Base-by-base conservation (phyloP, 306 rosid genomes). In the Cotoneaster glaucophyllus region DNA sequence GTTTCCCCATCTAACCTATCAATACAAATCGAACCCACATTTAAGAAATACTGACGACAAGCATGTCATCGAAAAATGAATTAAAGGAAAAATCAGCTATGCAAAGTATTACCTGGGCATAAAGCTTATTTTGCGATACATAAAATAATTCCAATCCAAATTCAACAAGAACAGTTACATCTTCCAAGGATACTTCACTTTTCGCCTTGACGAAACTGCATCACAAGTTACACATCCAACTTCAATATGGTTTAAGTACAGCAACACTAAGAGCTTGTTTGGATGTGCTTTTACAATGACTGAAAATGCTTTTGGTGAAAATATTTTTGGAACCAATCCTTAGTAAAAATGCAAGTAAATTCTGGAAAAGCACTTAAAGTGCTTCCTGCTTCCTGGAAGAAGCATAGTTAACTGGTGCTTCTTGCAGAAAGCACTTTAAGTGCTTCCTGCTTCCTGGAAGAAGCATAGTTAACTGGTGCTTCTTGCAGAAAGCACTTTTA, bases 1-100 rank as follows among this genome's bases (percentile, higher is more conserved):
- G 86, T 95, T 95, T 78, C 99, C 99, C 99, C 99, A 95, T 75
- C 98, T 95, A 84, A 95, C 97, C 99, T 95, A 90, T 82, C 82
- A 83, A 68, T 74, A 86, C 80, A 84, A 84, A 84, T 28, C 50
- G 12, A 75, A 74, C 69, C 77, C 73, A 45, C 78, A 78, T 74
- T 82, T 74, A 84, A 77, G 74, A 65, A 62, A 43, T 11, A 65
- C 56, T 8, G 50, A 52, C 15, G 26, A 79, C 22, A 71, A 57
- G 70, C 52, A 63, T 62, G 63, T 58, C 59, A n/a, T n/a, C 6
- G 29, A 56, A 41, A 56, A 69, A 54, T 26, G 59, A 44, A 78
- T 84, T 15, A 5, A 48, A 50, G 21, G 18, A 50, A 69, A 28
- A n/a, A 56, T 82, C 78, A 25, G 44, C 77, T 39, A 54, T 9